These are phyloP conservation scores for Russula sp. DNA, from an alignment of 768 basidiomycete genomes.

Conservation along the genomic window DNA sequence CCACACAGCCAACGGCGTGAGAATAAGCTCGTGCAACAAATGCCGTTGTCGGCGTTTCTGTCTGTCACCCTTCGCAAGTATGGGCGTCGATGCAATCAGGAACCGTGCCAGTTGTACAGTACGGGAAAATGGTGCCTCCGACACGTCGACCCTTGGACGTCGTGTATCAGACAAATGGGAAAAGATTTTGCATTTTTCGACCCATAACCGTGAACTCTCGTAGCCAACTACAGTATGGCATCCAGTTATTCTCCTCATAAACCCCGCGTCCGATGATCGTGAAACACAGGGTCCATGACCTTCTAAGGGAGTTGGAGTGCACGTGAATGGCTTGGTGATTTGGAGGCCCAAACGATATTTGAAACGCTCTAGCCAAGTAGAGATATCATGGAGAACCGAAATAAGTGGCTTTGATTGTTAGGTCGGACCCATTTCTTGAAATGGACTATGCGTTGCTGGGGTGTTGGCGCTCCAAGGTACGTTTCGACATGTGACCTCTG, in stretches of 20 bases:
- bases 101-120: no score
- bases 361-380: background rate
- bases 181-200: no score
- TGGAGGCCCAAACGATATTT: background rate
- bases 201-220: background rate
- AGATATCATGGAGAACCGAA: background rate
- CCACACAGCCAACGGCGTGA: background rate
- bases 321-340: background rate
- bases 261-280: conserved; percentile 3
- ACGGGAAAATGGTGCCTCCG: no score
- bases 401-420: background rate
- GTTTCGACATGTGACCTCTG: conserved; percentile 8
- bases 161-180: no score
- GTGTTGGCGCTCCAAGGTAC: background rate
- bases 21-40: background rate
- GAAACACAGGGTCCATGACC: background rate
- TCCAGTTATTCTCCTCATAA: background rate
- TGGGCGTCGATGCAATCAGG: background rate
- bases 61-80: background rate
- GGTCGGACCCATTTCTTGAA: background rate
- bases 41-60: background rate
- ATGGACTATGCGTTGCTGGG: conserved; percentile 8
- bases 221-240: background rate
- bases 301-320: background rate
- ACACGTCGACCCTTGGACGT: no score